These are phyloP conservation scores for Sporobolus alterniflorus DNA, from an alignment of 202 grass and related monocot species.

Conservation along the genomic window DNA sequence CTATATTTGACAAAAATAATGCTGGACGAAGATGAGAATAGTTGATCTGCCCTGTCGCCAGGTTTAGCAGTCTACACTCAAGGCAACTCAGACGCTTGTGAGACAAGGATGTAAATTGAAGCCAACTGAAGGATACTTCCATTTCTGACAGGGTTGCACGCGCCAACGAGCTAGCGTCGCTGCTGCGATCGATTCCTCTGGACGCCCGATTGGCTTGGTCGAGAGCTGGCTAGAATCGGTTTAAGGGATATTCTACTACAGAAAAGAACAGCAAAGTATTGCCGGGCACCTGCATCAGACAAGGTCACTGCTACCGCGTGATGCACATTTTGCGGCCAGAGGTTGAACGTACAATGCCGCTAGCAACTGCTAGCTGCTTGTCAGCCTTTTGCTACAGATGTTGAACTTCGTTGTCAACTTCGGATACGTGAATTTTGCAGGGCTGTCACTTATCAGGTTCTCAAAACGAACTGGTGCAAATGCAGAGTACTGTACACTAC, in stretches of 20 bases:
- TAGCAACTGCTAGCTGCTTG: neutral
- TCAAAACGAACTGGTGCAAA: neutral
- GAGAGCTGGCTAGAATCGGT: conserved; percentile 37
- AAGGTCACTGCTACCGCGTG: too few relatives aligned
- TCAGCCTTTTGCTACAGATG: neutral
- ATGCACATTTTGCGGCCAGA: neutral
- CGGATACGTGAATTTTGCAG: neutral
- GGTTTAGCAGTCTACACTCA: neutral
- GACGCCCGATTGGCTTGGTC: conserved; percentile 25
- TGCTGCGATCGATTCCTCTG: conserved; percentile 14
- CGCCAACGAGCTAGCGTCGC: neutral
- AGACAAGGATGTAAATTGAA: neutral
- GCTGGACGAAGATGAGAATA: neutral
- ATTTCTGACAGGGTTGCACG: conserved; percentile 3
- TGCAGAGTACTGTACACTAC: conserved; percentile 21
- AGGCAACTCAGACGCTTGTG: neutral
- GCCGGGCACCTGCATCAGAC: too few relatives aligned
- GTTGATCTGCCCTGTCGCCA: neutral
- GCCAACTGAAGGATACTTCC: neutral
- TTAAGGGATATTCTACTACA: conserved; percentile 22
- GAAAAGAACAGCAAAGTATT: conserved; percentile 27
- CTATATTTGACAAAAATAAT: neutral
- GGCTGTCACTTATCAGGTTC: too few relatives aligned
- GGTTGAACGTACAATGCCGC: too few relatives aligned
- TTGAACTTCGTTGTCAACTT: neutral